Base-by-base conservation (phyloP, 768 basidiomycete species). In the Phanerodontia chrysosporium region DNA sequence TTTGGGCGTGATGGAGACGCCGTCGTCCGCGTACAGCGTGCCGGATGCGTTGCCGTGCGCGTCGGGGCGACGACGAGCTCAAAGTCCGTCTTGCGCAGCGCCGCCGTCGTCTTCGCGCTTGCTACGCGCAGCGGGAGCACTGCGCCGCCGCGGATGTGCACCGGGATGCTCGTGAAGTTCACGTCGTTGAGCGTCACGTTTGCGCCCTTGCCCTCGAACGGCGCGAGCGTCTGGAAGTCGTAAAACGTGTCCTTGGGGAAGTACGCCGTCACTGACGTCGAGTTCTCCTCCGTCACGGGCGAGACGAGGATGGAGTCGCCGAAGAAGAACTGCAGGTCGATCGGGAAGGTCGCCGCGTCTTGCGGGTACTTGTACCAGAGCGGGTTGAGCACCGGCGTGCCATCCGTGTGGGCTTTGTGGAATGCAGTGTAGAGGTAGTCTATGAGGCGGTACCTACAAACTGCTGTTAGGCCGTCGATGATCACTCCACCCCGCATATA, bases 391-490 rank as follows among this genome's bases (percentile, higher is more conserved):
- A 87, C 77, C 4, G 87, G 84, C 0, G 84, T 83, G n/a, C 87
- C 87, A 59, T 83, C 79, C 18, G 73, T 48, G 59, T 75, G 73
- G 1, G 83, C 83, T 49, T 76, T 69, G 66, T 88, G 85, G 78
- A 89, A 83, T 1, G 84, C 79, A 5, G 87, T 89, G 70, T 86
- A 89, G 58, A 89, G 67, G 70, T 89, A 89, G 67, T 89, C 87
- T 49, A 89, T 64, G 3, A 89, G 75, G 53, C 85, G 85, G 64
- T 88, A 87, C 14, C 84, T 86, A 45, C 1, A n/a, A 13, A 7
- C 32, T 29, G 18, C 3, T 2, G 24, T 27, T 42, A 5, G 22
- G 9, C 25, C 13, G n/a, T n/a, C n/a, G n/a, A n/a, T n/a, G n/a
- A n/a, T n/a, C n/a, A n/a, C n/a, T n/a, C n/a, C n/a, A n/a, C n/a